Evolutionary conservation across 345 rosid species (phyloP).

Genomic region (Acer campestre): DNA sequence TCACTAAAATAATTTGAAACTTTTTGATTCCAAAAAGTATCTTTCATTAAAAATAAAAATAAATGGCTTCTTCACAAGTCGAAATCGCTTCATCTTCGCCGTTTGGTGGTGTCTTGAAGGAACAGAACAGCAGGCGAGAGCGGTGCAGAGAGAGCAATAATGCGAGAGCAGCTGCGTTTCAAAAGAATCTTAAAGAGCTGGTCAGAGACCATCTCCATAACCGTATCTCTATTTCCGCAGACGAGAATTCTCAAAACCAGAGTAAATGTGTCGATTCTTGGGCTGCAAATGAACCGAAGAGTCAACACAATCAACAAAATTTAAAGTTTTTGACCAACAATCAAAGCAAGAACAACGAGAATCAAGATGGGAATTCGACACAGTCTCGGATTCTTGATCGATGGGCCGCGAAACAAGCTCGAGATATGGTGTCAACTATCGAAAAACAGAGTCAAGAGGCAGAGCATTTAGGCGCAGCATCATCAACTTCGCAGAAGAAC

Average conservation of each 20-base stretch:
- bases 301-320: slow-evolving; percentile 8
- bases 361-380: slow-evolving; percentile 5
- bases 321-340: slow-evolving; percentile 20
- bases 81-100: slow-evolving; percentile 62
- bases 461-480: slow-evolving; percentile 8
- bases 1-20: background rate
- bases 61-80: slow-evolving; percentile 74
- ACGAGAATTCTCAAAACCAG: slow-evolving; percentile 20
- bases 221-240: slow-evolving; percentile 35
- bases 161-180: slow-evolving; percentile 45
- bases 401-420: slow-evolving; percentile 49
- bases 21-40: background rate
- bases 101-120: slow-evolving; percentile 63
- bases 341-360: background rate
- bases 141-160: slow-evolving; percentile 44
- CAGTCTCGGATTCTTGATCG: slow-evolving; percentile 40
- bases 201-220: slow-evolving; percentile 59
- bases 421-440: slow-evolving; percentile 36
- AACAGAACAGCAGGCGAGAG: slow-evolving; percentile 52
- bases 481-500: slow-evolving; percentile 11
- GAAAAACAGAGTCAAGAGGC: slow-evolving; percentile 39
- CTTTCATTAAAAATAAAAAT: background rate
- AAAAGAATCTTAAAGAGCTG: slow-evolving; percentile 64
- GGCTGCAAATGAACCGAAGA: slow-evolving; percentile 2
- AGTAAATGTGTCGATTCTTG: background rate